Base-by-base conservation (phyloP, 768 basidiomycete genomes). In the Hypholoma sublateritium region DNA sequence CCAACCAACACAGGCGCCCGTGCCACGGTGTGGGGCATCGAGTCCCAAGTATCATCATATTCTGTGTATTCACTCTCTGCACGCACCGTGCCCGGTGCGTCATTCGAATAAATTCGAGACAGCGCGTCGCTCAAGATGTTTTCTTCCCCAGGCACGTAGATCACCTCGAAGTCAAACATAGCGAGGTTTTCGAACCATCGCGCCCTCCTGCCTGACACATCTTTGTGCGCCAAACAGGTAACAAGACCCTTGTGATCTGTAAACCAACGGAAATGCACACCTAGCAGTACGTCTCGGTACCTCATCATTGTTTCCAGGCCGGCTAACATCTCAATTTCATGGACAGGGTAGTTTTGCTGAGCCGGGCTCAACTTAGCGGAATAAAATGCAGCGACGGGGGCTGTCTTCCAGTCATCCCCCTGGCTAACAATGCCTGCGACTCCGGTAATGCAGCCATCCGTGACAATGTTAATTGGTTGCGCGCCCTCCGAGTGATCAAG, bases 291-390 rank as follows among this genome's bases (percentile, higher is more conserved):
- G 35, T 71, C 66, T 0, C 60, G 35, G 22, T 70, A 65, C 0
- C 63, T 28, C 8, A 70, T 57, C 68, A 77, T 68, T 0, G 70
- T 66, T 24, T 76, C 72, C 0, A 77, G 58, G 0, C 70, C 70
- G 0, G 72, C 73, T 0, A 77, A 48, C 58, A 77, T 59, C 35
- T 77, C 73, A 11, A 70, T 69, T 54, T 76, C 72, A 21, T 76
- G 74, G 0, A 71, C 69, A 8, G 72, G 60, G 24, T 77, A 77
- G 37, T 76, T 76, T 16, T 72, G 72, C 45, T 77, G 73, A 0
- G 74, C 67, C 0, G 65, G 32, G 21, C 64, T 71, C 4, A 76
- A 57, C 43, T 75, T 77, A 0, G 69, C 72, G 0, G 72, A 76
- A 50, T 66, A 74, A 49, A 74, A 76, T 4, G 69, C 69, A 0